Conservation (phyloP, 257 asterid genomes). For the Ophiorrhiza pumila region DNA sequence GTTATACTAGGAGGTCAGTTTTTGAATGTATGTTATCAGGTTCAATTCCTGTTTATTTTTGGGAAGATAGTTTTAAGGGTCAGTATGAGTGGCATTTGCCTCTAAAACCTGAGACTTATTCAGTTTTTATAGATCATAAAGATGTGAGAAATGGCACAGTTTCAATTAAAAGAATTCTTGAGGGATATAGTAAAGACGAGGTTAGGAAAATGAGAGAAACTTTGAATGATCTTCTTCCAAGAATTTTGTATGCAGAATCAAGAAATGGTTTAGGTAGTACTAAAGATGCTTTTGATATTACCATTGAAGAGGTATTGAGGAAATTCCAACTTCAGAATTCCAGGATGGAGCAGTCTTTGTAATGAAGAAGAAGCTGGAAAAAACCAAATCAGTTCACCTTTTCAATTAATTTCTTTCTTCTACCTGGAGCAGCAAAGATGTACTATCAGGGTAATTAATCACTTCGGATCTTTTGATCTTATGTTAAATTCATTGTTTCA, state of each 20-base stretch:
- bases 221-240: conserved; percentile 7
- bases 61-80: conserved; percentile 39
- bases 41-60: conserved; percentile 52
- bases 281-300: conserved; percentile 48
- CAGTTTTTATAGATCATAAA: conserved; percentile 37
- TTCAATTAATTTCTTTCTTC: no score
- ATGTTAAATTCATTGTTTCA: no score
- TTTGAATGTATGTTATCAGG: conserved; percentile 63
- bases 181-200: conserved; percentile 11
- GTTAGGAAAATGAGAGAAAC: conserved; percentile 16
- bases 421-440: no score
- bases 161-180: background rate
- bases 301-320: conserved; percentile 46
- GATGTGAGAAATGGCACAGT: conserved; percentile 40
- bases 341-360: background rate
- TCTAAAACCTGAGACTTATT: conserved; percentile 16
- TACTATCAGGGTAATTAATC: no score
- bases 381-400: no score
- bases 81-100: conserved; percentile 63
- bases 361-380: no score
- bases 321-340: conserved; percentile 25
- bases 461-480: no score
- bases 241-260: conserved; percentile 34
- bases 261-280: conserved; percentile 22
- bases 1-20: conserved; percentile 49